Conservation (phyloP, 345 rosid species). For the Trapa bicornis region DNA sequence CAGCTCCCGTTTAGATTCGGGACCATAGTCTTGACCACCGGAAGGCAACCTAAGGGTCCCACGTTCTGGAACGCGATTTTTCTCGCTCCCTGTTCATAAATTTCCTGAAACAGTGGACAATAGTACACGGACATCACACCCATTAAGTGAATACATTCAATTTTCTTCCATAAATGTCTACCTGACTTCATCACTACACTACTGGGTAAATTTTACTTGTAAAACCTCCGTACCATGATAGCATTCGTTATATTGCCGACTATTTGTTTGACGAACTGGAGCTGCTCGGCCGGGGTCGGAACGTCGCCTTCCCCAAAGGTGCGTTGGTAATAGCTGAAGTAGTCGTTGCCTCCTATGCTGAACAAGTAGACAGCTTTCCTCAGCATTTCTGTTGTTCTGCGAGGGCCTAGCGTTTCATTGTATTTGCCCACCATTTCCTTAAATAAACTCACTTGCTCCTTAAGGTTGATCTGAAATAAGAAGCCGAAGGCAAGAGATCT, state of each 20-base stretch:
- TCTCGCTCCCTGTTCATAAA: slow-evolving; percentile 7
- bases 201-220: too few relatives aligned
- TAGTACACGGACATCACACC: too few relatives aligned
- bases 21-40: not conserved
- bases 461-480: slow-evolving; percentile 8
- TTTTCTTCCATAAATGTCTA: too few relatives aligned
- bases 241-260: slow-evolving; percentile 6
- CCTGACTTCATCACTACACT: too few relatives aligned
- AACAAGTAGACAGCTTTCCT: slow-evolving; percentile 13
- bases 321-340: not conserved
- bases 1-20: not conserved
- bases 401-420: slow-evolving; percentile 10
- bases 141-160: too few relatives aligned
- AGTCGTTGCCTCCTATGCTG: slow-evolving; percentile 18
- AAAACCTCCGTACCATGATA: slow-evolving; percentile 6
- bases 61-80: slow-evolving; percentile 3
- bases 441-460: slow-evolving; percentile 12
- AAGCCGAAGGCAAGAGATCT: not conserved
- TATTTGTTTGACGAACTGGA: not conserved
- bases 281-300: not conserved
- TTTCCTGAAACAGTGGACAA: slow-evolving; percentile 2
- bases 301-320: not conserved
- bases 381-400: slow-evolving; percentile 9
- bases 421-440: slow-evolving; percentile 10
- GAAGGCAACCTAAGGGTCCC: not conserved